Evolutionary conservation across 2,329 filamentous ascomycete species (phyloP).

Genomic region (Hypocreales sp.): DNA sequence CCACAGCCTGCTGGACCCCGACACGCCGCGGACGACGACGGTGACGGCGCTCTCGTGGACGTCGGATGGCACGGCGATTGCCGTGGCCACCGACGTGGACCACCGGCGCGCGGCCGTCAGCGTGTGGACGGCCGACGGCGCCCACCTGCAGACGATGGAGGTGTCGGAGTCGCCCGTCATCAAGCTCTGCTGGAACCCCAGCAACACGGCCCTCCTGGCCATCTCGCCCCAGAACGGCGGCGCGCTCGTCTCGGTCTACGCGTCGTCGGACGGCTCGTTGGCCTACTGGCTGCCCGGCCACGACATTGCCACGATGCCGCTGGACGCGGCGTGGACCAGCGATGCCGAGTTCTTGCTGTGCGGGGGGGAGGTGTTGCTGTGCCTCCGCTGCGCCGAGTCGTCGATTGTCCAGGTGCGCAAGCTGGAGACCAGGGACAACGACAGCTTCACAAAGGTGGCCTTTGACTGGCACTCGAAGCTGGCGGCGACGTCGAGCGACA

Average conservation of each 20-base stretch:
- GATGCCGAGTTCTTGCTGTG: slow-evolving; percentile 43
- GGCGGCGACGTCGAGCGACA: slow-evolving; percentile 43
- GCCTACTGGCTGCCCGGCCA: slow-evolving; percentile 33
- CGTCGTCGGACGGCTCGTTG: slow-evolving; percentile 26
- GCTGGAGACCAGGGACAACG: slow-evolving; percentile 36
- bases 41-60: slow-evolving; percentile 48
- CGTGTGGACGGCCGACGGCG: slow-evolving; percentile 39
- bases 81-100: slow-evolving; percentile 40
- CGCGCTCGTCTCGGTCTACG: slow-evolving; percentile 40
- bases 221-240: slow-evolving; percentile 40
- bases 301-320: slow-evolving; percentile 30
- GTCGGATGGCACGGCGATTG: slow-evolving; percentile 37
- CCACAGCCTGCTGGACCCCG: slow-evolving; percentile 33
- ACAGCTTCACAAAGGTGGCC: slow-evolving; percentile 37
- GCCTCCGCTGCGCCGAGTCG: slow-evolving; percentile 29
- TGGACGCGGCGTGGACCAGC: slow-evolving; percentile 46
- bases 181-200: slow-evolving; percentile 45
- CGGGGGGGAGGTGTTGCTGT: slow-evolving; percentile 37
- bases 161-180: slow-evolving; percentile 44
- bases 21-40: slow-evolving; percentile 32
- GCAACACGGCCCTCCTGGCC: slow-evolving; percentile 36
- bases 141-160: slow-evolving; percentile 35
- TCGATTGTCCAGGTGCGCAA: slow-evolving; percentile 29
- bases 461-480: slow-evolving; percentile 38
- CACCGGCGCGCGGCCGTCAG: slow-evolving; percentile 35